Evolutionary conservation across 2,329 filamentous ascomycete species (phyloP).

Genomic region (Botrytis hyacinthi): DNA sequence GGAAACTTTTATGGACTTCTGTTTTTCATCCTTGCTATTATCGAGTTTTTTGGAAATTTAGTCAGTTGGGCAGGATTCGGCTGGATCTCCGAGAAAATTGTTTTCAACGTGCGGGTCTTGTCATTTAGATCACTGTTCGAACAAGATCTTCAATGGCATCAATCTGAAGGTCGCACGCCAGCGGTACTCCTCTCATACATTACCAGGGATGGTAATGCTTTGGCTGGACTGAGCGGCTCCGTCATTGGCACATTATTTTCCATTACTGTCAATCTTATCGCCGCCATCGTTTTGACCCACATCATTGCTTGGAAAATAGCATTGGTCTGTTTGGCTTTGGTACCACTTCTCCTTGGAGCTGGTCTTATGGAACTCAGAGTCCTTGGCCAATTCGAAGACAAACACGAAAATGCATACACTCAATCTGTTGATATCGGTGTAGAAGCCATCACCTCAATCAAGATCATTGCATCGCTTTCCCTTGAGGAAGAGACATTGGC

Average conservation of each 20-base stretch:
- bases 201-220: conserved; percentile 64
- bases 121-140: conserved; percentile 63
- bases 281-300: conserved; percentile 65
- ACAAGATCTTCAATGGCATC: conserved; percentile 69
- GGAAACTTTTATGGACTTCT: conserved; percentile 43
- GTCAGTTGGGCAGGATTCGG: conserved; percentile 55
- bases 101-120: conserved; percentile 52
- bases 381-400: conserved; percentile 59
- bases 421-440: conserved; percentile 56
- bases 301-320: conserved; percentile 75
- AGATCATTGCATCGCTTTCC: conserved; percentile 58
- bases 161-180: conserved; percentile 62
- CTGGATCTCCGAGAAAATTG: conserved; percentile 59
- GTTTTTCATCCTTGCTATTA: conserved; percentile 51
- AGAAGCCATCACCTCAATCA: conserved; percentile 64
- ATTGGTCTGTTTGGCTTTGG: conserved; percentile 43
- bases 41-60: conserved; percentile 62
- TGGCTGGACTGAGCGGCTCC: conserved; percentile 67
- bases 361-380: conserved; percentile 53
- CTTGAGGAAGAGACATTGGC: conserved; percentile 53
- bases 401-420: conserved; percentile 63
- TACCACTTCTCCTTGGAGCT: conserved; percentile 63
- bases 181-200: conserved; percentile 63
- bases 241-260: conserved; percentile 68
- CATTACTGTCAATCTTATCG: conserved; percentile 65